These are phyloP conservation scores for Akanthomyces lecanii DNA, from an alignment of 2,329 filamentous ascomycete genomes.

Conservation along the genomic window DNA sequence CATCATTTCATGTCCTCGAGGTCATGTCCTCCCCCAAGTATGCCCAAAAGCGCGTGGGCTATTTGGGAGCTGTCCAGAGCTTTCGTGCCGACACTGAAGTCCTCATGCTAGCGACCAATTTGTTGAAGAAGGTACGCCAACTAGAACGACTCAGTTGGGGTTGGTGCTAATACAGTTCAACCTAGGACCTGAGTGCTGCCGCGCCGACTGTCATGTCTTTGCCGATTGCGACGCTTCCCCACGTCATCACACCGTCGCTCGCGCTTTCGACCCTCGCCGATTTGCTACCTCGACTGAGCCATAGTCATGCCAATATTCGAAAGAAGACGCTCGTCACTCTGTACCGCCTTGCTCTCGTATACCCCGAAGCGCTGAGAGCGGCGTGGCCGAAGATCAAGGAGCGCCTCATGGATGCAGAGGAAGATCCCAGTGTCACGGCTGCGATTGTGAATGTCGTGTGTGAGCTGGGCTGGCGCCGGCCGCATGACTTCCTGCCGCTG, in stretches of 20 bases:
- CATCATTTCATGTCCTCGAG: constrained; percentile 94
- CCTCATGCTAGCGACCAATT: constrained; percentile 92
- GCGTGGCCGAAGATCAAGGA: constrained; percentile 99
- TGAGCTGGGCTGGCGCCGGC: constrained; percentile 89
- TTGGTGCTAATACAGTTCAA: background rate
- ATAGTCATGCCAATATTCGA: constrained; percentile 78
- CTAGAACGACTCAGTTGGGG: background rate
- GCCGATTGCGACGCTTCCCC: constrained; percentile 84
- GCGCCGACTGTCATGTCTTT: constrained; percentile 75
- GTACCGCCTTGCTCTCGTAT: constrained; percentile 91
- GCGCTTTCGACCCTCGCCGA: constrained; percentile 86
- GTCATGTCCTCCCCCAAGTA: constrained; percentile 98
- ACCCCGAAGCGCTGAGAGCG: constrained; percentile 85
- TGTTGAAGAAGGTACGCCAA: constrained; percentile 77
- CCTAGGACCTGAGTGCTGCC: constrained; percentile 67
- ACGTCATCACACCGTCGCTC: constrained; percentile 88
- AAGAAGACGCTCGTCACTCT: constrained; percentile 97
- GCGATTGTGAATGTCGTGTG: constrained; percentile 97
- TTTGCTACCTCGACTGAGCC: constrained; percentile 77
- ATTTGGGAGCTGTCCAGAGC: constrained; percentile 91
- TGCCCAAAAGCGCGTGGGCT: constrained; percentile 90
- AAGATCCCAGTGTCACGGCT: constrained; percentile 89
- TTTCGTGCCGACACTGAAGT: constrained; percentile 95
- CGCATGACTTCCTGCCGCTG: constrained; percentile 87
- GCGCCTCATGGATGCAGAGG: constrained; percentile 79